Base-by-base conservation (phyloP, 495 filamentous ascomycete genomes). In the Trichoderma gamsii region DNA sequence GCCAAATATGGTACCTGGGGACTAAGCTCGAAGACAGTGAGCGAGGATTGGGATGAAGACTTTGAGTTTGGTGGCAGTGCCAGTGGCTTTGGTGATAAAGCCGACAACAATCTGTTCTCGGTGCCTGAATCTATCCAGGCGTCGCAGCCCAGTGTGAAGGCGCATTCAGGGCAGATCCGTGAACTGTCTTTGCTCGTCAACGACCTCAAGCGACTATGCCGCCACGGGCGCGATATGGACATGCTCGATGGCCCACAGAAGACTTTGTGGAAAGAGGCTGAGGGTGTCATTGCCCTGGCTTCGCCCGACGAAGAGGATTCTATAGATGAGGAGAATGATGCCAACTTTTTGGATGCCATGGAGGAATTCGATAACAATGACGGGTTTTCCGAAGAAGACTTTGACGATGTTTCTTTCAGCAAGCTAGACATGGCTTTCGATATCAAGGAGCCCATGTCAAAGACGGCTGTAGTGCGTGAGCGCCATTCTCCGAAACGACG, bases 1-100 rank as follows among this genome's bases (percentile, higher is more conserved):
- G 87, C 89, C 27, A 96, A 96, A 71, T 95, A 93, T 72, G 91
- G 92, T 59, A 93, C 92, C 1, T 96, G 92, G 92, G 91, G 90
- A 2, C 76, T 94, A 63, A 90, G 92, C 9, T 89, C 87, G 69
- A 97, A 96, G 74, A 92, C 85, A 21, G 88, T 85, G 25, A 92
- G 89, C 70, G 91, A 94, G 73, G 90, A 93, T 69, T 94, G 90
- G 91, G 90, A 92, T 70, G 90, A 89, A 67, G 91, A 94, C 74
- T 94, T 94, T 68, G 91, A 91, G 27, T 90, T 91, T 71, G 86
- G 87, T 43, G 87, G 87, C 67, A 75, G 76, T 27, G 77, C 82
- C 35, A 78, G 82, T 11, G 71, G 74, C 3, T 68, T 70, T 15
- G 74, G 71, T 64, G 80, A 79, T 59, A 79, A 78, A 63, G 78